These are phyloP conservation scores for Lagenidium giganteum DNA, from an alignment of 352 stramenopile genomes.

Conservation along the genomic window DNA sequence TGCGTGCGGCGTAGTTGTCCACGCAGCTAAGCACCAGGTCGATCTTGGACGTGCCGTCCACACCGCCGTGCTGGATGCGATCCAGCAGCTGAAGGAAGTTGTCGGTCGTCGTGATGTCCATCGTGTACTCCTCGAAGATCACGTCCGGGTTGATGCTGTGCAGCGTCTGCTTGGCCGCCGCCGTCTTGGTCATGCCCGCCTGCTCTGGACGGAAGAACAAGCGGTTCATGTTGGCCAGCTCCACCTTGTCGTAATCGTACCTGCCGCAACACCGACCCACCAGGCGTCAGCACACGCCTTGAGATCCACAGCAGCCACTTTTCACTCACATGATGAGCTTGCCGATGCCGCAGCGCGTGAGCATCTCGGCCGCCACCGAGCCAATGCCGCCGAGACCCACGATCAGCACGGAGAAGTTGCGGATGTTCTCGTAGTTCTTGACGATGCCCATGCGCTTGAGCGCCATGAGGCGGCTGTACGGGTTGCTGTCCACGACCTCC, in stretches of 20 bases:
- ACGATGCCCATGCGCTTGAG: conserved; percentile 90
- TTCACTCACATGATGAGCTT: conserved; percentile 70
- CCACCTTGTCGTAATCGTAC: conserved; percentile 89
- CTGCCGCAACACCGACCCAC: background rate
- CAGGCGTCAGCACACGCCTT: too few relatives aligned
- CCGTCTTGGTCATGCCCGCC: conserved; percentile 83
- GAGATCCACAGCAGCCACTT: too few relatives aligned
- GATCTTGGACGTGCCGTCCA: conserved; percentile 50
- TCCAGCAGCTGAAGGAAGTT: conserved; percentile 86
- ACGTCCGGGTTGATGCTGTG: conserved; percentile 89
- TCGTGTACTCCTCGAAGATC: conserved; percentile 81
- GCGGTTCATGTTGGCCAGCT: conserved; percentile 91
- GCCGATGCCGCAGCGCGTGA: conserved; percentile 85
- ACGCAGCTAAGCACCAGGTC: conserved; percentile 87
- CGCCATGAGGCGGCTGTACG: conserved; percentile 87
- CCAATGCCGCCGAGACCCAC: conserved; percentile 85
- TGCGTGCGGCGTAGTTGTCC: conserved; percentile 87
- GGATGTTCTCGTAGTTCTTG: conserved; percentile 86
- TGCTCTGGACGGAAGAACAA: conserved; percentile 88
- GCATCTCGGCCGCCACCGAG: conserved; percentile 86
- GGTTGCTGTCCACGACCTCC: conserved; percentile 83
- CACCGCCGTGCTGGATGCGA: conserved; percentile 59
- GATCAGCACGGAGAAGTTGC: conserved; percentile 72
- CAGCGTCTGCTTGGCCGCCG: conserved; percentile 82
- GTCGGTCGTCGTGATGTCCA: conserved; percentile 81